phyloP scores from a whole-genome alignment of 2,329 filamentous ascomycete genomes.

The Fulvia fulva region DNA sequence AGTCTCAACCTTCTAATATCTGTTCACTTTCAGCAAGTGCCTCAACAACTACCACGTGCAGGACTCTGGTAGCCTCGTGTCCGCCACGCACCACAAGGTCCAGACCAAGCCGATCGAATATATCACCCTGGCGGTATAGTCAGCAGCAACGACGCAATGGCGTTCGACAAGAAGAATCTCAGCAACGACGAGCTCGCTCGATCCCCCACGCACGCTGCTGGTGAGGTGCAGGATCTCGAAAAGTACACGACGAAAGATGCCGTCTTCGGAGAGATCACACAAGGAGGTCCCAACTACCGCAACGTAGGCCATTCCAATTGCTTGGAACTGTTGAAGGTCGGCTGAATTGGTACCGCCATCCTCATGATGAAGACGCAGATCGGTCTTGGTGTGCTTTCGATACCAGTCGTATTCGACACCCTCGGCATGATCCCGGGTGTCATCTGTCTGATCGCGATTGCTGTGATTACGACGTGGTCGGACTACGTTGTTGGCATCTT shows the following conservation, averaged over 20 bases:
- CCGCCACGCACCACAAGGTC: too few relatives aligned
- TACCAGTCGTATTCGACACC: constrained; percentile 42
- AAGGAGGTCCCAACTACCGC: constrained; percentile 20
- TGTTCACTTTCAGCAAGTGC: too few relatives aligned
- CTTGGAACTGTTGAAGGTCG: constrained; percentile 28
- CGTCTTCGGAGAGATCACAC: constrained; percentile 18
- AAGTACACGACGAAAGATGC: neutral
- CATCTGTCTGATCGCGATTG: constrained; percentile 39
- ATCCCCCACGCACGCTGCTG: too few relatives aligned
- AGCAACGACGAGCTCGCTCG: too few relatives aligned
- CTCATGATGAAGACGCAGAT: constrained; percentile 46
- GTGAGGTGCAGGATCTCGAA: neutral
- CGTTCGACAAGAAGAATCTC: too few relatives aligned
- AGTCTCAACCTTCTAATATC: too few relatives aligned
- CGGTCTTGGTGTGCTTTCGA: constrained; percentile 44
- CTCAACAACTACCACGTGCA: too few relatives aligned
- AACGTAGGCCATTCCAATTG: constrained; percentile 20
- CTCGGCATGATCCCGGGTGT: constrained; percentile 48
- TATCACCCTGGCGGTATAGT: too few relatives aligned
- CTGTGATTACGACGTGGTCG: constrained; percentile 46
- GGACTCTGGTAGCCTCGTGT: too few relatives aligned
- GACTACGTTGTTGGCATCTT: constrained; percentile 48
- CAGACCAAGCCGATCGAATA: too few relatives aligned
- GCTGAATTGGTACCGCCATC: constrained; percentile 41
- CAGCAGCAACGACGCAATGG: too few relatives aligned